phyloP scores from a whole-genome alignment of 345 rosid genomes.

The Triadica sebifera region DNA sequence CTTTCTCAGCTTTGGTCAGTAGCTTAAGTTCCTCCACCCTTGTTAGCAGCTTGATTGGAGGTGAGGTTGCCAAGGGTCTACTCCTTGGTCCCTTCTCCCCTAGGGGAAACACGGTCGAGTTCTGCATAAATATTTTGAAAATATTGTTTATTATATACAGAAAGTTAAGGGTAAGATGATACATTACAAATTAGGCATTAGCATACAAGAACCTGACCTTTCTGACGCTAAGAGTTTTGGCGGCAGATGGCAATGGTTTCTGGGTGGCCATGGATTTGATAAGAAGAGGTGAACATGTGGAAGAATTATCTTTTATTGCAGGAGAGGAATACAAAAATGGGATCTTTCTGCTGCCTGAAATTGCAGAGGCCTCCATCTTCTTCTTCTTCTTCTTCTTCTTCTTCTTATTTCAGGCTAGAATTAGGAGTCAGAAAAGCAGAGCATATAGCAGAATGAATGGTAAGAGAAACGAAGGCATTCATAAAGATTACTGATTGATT shows the following conservation, averaged over 20 bases:
- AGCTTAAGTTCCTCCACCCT: conserved; percentile 92
- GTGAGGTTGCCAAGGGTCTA: conserved; percentile 20
- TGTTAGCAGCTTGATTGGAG: conserved; percentile 71
- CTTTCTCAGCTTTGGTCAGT: conserved; percentile 83
- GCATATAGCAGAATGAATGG: conserved; percentile 14
- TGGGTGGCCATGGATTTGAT: conserved; percentile 69
- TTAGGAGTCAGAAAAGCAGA: no score
- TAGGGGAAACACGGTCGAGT: conserved; percentile 42
- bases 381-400: conserved; percentile 14
- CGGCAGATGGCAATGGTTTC: conserved; percentile 52
- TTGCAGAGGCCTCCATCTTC: conserved; percentile 38
- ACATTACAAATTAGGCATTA: not conserved
- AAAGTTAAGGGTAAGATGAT: no score
- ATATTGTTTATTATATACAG: no score
- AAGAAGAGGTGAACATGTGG: conserved; percentile 28
- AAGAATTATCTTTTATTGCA: not conserved
- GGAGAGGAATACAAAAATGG: conserved; percentile 16
- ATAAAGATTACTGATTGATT: conserved; percentile 15
- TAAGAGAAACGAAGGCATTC: conserved; percentile 5
- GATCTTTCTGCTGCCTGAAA: conserved; percentile 22
- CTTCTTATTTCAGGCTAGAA: not conserved
- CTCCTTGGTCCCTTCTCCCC: conserved; percentile 48
- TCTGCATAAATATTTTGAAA: conserved; percentile 16
- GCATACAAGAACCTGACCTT: conserved; percentile 39
- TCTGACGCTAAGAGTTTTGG: conserved; percentile 50